Evolutionary conservation across 345 rosid genomes (phyloP), one percentile per base, ranked within the genome.

Genomic region (Erysimum cheiranthoides): DNA sequence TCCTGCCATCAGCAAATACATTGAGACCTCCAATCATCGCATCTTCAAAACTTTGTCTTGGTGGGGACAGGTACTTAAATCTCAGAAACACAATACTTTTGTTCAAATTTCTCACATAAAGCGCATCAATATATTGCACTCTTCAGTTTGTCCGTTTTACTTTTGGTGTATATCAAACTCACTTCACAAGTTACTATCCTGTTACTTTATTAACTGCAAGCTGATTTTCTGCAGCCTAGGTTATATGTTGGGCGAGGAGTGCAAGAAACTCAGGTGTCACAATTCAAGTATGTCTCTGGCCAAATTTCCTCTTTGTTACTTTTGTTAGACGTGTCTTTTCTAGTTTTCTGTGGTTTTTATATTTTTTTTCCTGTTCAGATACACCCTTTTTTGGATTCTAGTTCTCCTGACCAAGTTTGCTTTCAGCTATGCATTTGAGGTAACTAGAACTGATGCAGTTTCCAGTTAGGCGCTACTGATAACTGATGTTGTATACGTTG

Each of bases 391-490:
- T 59, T 94, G 98, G 98, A 69, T 92, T 74, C 79, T 92, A 71
- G 96, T 94, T 72, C 79, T 94, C 70, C 60, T 79, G 2, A 85
- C 87, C 85, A 94, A 94, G 76, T 86, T 88, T 71, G 71, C 70
- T 61, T 94, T 94, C 84, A 89, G 97, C 85, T 94, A 92, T 81
- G 72, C 74, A 78, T 94, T 92, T 79, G 98, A 94, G 98, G 98
- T 90, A 71, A 80, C 83, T 45, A 28, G 3, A 39, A 59, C 47
- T 47, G 32, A 63, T 46, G 58, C 39, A 59, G n/a, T 77, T 77
- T 52, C 42, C 18, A 69, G 35, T 52, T 61, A 42, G 59, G 35
- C n/a, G 10, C 10, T 28, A 66, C 50, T 59, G 46, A 17, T 46
- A 36, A 61, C 49, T 62, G 10, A 5, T 76, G 72, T 47, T 59